phyloP scores from a whole-genome alignment of 352 stramenopile species.

The Pythium oligandrum region DNA sequence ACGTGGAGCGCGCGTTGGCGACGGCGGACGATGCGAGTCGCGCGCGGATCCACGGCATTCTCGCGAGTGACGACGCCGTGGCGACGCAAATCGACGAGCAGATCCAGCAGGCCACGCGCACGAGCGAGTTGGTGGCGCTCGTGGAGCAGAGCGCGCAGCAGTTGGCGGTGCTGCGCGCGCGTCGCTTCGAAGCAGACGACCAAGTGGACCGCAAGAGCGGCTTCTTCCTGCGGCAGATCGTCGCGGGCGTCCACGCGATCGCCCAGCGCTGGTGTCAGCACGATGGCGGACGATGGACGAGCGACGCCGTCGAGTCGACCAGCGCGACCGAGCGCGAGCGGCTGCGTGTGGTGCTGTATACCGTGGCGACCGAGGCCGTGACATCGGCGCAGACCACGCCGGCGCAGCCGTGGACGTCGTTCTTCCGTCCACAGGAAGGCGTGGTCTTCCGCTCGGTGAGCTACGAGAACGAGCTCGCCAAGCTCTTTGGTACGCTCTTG shows the following conservation, averaged over 20 bases:
- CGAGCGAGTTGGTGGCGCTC: slow-evolving; percentile 4
- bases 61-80: slow-evolving; percentile 29
- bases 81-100: slow-evolving; percentile 17
- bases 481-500: slow-evolving; percentile 40
- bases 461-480: slow-evolving; percentile 41
- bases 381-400: slow-evolving; percentile 8
- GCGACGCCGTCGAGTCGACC: slow-evolving; percentile 11
- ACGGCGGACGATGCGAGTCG: slow-evolving; percentile 21
- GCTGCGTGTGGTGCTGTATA: slow-evolving; percentile 37
- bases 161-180: slow-evolving; percentile 33
- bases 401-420: slow-evolving; percentile 35
- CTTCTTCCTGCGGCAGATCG: slow-evolving; percentile 29
- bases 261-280: slow-evolving; percentile 12
- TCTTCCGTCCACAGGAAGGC: slow-evolving; percentile 40
- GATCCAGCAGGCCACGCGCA: slow-evolving; percentile 4
- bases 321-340: slow-evolving; percentile 24
- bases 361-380: slow-evolving; percentile 32
- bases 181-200: slow-evolving; percentile 28
- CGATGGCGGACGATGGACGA: slow-evolving; percentile 31
- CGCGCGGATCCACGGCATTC: slow-evolving; percentile 14
- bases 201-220: slow-evolving; percentile 34
- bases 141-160: slow-evolving; percentile 23
- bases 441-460: slow-evolving; percentile 23
- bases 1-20: slow-evolving; percentile 46
- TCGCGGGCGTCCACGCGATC: slow-evolving; percentile 8